Percentiles rank a stretch among this genome's conserved stretches.
phyloP scores from a whole-genome alignment of 371 early-diverging fungal genomes.

The Furculomyces boomerangus region DNA sequence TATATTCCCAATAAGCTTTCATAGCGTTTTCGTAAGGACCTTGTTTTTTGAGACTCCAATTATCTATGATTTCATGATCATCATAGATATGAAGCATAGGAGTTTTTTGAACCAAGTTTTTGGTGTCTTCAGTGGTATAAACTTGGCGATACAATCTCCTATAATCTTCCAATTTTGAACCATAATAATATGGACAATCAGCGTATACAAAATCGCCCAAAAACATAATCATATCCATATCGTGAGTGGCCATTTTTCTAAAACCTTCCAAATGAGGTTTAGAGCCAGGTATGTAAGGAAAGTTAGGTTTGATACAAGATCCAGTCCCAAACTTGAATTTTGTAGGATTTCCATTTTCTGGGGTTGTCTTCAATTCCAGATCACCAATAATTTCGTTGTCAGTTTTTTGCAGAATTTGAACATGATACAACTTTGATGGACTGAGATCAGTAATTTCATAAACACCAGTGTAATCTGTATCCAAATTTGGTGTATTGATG shows the following conservation, averaged over 20 bases:
- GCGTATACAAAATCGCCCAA: constrained; percentile 32
- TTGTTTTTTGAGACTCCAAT: constrained; percentile 18
- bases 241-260: constrained; percentile 13
- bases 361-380: constrained; percentile 20
- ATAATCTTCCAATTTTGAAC: constrained; percentile 17
- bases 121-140: constrained; percentile 16
- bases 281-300: constrained; percentile 19
- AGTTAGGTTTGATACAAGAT: constrained; percentile 29
- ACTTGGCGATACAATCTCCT: constrained; percentile 28
- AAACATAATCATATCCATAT: constrained; percentile 22
- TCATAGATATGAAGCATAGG: constrained; percentile 29
- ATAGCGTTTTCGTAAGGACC: constrained; percentile 22
- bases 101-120: constrained; percentile 10
- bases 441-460: constrained; percentile 6
- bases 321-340: constrained; percentile 21
- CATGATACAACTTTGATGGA: constrained; percentile 12
- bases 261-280: constrained; percentile 14
- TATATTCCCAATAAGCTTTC: constrained; percentile 25
- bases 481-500: constrained; percentile 5
- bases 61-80: constrained; percentile 30
- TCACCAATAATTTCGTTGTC: constrained; percentile 9
- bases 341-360: constrained; percentile 9
- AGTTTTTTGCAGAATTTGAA: constrained; percentile 8
- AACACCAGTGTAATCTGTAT: constrained; percentile 14
- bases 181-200: constrained; percentile 25